Evolutionary conservation across 1,284 basidiomycete species (phyloP), one percentile per base, ranked within the genome.

Genomic region (Melampsora americana): DNA sequence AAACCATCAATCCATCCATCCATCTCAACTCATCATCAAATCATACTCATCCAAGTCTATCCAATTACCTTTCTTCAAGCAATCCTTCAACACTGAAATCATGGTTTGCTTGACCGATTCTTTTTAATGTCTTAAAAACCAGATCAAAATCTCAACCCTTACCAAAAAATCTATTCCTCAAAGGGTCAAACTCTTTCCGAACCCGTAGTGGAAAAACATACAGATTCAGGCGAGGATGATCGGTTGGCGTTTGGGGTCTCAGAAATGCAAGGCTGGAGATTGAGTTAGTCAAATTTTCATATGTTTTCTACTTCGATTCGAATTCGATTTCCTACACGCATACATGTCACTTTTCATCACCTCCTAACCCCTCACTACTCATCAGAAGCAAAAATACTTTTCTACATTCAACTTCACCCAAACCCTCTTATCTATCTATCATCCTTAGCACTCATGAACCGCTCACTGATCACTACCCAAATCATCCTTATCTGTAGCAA

Each of bases 201-300:
- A 78, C 84, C 84, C 90, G 92, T 91, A 65, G 93, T 90, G 77
- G 88, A 90, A 79, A 99, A 97, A 87, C 88, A 87, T 83, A 90
- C 92, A 42, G 88, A 90, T 79, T 84, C 86, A 46, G 94, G 93
- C 76, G 87, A 87, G 80, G 90, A 95, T 87, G 88, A 87, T 79
- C 88, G 89, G 78, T 91, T 90, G 83, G 84, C 88, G 78, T 98
- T 90, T 83, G 91, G 88, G 12, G 87, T 97, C 66, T 90, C 92
- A 60, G 95, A 98, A 85, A 99, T 99, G 96, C 96, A 99, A 85
- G 96, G 96, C 80, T 99, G 96, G 96, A 88, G 96, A 84, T 92
- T 98, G 85, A 90, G 95, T 97, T 81, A 84, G 94, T 87, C 66
- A 42, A 42, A 44, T 65, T 14, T 20, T 50, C 18, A 23, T 62